These are phyloP conservation scores for Acanthamoeba castellanii DNA, from an alignment of 208 protist genomes.

Conservation along the genomic window DNA sequence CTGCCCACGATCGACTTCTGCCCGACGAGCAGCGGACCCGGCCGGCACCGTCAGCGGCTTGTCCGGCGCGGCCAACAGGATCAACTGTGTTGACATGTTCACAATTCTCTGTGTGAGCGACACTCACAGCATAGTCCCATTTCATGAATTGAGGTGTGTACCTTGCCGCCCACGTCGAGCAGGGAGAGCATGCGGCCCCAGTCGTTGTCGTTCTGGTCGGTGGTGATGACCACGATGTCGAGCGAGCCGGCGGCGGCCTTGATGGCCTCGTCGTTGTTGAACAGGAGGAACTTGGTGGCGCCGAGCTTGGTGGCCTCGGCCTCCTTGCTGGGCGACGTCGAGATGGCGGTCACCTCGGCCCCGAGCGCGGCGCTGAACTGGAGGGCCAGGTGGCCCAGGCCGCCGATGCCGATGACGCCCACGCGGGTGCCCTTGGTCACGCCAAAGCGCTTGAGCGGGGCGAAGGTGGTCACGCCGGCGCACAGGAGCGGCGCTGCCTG, in stretches of 20 bases:
- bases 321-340: slow-evolving; percentile 71
- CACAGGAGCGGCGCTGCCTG: slow-evolving; percentile 77
- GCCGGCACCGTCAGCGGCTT: background rate
- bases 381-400: slow-evolving; percentile 78
- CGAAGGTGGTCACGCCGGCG: slow-evolving; percentile 82
- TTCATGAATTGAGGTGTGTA: background rate
- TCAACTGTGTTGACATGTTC: background rate
- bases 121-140: too few relatives aligned
- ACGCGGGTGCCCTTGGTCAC: slow-evolving; percentile 70
- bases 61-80: too few relatives aligned
- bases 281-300: slow-evolving; percentile 55
- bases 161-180: slow-evolving; percentile 24
- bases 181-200: slow-evolving; percentile 51
- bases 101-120: background rate
- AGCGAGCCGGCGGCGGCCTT: slow-evolving; percentile 46
- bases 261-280: slow-evolving; percentile 54
- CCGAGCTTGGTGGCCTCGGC: slow-evolving; percentile 75
- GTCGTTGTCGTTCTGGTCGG: slow-evolving; percentile 50
- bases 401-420: slow-evolving; percentile 82
- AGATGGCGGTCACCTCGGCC: slow-evolving; percentile 81
- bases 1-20: slow-evolving; percentile 46
- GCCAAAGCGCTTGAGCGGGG: slow-evolving; percentile 56
- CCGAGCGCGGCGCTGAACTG: slow-evolving; percentile 77
- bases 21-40: slow-evolving; percentile 1
- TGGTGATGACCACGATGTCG: slow-evolving; percentile 55